Evolutionary conservation across 2,329 filamentous ascomycete genomes (phyloP).

Genomic region (Arthrobotrys musiformis): DNA sequence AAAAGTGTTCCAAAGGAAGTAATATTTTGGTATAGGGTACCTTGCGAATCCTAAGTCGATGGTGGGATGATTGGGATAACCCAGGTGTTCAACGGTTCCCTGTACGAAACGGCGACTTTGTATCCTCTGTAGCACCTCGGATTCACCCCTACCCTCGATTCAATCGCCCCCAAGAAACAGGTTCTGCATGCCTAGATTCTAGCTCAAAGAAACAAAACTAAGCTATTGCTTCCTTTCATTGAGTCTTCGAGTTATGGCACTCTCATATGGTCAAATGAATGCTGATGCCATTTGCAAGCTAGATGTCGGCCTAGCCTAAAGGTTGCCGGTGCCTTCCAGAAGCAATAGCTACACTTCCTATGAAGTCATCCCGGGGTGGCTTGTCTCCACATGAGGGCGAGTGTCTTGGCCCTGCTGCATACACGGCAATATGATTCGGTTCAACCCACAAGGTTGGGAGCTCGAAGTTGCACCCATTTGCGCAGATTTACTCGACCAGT

Average conservation of each 20-base stretch:
- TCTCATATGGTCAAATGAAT: conserved; percentile 15
- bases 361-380: conserved; percentile 33
- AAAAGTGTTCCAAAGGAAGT: conserved; percentile 10
- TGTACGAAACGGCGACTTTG: conserved; percentile 49
- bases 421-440: conserved; percentile 13
- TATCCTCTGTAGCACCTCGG: conserved; percentile 20
- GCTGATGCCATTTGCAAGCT: conserved; percentile 21
- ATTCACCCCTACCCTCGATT: conserved; percentile 3
- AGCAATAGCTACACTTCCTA: conserved; percentile 24
- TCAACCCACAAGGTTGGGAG: neutral
- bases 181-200: conserved; percentile 30
- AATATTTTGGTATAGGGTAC: conserved; percentile 30
- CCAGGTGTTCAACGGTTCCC: conserved; percentile 36
- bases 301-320: conserved; percentile 4
- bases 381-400: conserved; percentile 15
- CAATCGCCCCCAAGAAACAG: conserved; percentile 19
- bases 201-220: neutral
- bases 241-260: conserved; percentile 8
- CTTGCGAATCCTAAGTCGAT: conserved; percentile 28
- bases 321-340: conserved; percentile 41
- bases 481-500: conserved; percentile 6
- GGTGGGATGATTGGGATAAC: conserved; percentile 18
- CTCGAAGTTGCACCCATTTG: neutral
- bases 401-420: neutral
- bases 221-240: conserved; percentile 15